Percentiles rank a stretch among this genome's conserved stretches.
These are phyloP conservation scores for Euphorbia peplus DNA, from an alignment of 345 rosid species.

Conservation along the genomic window DNA sequence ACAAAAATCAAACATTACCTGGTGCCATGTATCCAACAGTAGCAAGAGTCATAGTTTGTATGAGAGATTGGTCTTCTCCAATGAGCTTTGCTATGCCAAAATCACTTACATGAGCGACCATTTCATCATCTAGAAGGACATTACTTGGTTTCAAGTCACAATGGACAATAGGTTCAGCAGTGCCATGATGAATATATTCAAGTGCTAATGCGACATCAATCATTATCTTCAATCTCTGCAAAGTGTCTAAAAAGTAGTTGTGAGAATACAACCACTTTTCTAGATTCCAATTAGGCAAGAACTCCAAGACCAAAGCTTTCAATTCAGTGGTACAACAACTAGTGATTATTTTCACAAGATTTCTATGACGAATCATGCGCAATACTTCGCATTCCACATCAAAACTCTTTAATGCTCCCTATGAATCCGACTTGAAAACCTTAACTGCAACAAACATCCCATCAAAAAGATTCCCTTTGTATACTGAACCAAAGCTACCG, in stretches of 20 bases:
- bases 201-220: constrained; percentile 1
- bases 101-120: no score
- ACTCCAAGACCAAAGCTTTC: neutral
- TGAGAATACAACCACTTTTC: neutral
- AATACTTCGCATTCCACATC: neutral
- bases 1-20: no score
- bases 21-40: no score
- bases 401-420: neutral
- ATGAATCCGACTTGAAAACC: neutral
- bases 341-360: neutral
- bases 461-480: no score
- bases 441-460: neutral
- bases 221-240: neutral
- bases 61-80: no score
- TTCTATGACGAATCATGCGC: neutral
- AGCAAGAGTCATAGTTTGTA: no score
- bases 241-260: neutral
- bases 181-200: neutral
- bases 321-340: neutral
- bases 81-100: no score
- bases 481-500: no score
- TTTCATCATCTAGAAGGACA: neutral
- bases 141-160: neutral
- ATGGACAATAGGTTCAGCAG: neutral
- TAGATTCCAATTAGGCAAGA: neutral